Conservation (phyloP, 1,139 yeast species). For the Neolecta irregularis region DNA sequence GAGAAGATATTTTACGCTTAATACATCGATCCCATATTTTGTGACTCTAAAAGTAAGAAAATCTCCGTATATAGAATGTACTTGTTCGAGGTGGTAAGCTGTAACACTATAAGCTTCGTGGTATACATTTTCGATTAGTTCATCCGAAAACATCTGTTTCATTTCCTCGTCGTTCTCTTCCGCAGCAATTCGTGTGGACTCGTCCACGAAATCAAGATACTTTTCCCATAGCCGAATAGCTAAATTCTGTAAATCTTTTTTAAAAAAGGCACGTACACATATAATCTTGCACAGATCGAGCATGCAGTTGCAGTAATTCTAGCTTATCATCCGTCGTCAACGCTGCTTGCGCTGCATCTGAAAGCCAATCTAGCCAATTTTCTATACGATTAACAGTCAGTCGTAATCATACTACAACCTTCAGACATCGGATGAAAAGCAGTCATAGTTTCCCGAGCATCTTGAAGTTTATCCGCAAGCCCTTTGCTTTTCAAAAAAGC, state of each 20-base stretch:
- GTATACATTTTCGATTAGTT: slow-evolving; percentile 8
- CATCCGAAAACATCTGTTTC: slow-evolving; percentile 8
- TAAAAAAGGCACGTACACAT: slow-evolving; percentile 10
- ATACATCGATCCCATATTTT: slow-evolving; percentile 27
- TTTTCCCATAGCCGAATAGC: slow-evolving; percentile 17
- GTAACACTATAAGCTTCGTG: slow-evolving; percentile 21
- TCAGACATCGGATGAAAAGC: slow-evolving; percentile 11
- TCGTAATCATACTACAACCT: neutral
- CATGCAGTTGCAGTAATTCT: slow-evolving; percentile 14
- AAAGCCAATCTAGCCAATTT: slow-evolving; percentile 11
- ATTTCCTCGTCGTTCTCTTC: slow-evolving; percentile 11
- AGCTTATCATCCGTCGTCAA: slow-evolving; percentile 7
- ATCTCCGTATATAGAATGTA: slow-evolving; percentile 1
- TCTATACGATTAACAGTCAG: slow-evolving; percentile 3
- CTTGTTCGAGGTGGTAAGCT: slow-evolving; percentile 26
- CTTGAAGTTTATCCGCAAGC: slow-evolving; percentile 2
- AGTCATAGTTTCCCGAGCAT: slow-evolving; percentile 6
- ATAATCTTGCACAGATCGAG: slow-evolving; percentile 16
- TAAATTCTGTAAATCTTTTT: neutral
- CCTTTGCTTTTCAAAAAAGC: slow-evolving; percentile 1
- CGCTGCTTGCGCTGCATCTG: slow-evolving; percentile 1
- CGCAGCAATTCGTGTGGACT: slow-evolving; percentile 13
- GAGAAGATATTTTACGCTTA: slow-evolving; percentile 13
- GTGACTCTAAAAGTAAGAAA: slow-evolving; percentile 18
- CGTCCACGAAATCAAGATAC: slow-evolving; percentile 16